Conservation (phyloP, 2,329 filamentous ascomycete genomes). For the Aureobasidium sp. region DNA sequence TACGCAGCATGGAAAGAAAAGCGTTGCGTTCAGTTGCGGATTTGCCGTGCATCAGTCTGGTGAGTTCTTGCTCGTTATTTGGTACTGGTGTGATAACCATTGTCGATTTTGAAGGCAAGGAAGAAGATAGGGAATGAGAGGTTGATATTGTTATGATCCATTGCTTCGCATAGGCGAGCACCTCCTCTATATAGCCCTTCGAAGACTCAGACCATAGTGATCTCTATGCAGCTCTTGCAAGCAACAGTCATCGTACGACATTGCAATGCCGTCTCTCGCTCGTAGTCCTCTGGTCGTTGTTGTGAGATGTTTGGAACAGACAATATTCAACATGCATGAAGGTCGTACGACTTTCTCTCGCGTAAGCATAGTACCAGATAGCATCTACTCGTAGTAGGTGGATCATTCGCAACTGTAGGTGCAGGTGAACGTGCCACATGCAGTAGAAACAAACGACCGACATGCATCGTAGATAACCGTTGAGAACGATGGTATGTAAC, state of each 20-base stretch:
- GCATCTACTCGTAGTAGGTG: too few species aligned
- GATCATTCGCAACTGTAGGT: too few species aligned
- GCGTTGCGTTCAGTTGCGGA: constrained; percentile 68
- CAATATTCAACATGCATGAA: neutral
- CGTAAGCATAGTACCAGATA: too few species aligned
- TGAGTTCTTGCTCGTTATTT: neutral
- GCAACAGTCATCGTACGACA: neutral
- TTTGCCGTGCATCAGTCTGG: constrained; percentile 62
- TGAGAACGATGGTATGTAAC: neutral
- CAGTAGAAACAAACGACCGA: neutral
- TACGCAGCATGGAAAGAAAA: constrained; percentile 78
- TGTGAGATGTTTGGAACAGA: neutral
- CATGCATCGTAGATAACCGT: neutral
- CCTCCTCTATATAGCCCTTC: neutral
- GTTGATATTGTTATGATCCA: neutral
- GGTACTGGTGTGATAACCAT: neutral
- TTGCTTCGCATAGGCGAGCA: too few species aligned
- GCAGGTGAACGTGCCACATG: neutral
- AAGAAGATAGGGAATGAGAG: neutral
- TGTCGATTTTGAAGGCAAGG: neutral
- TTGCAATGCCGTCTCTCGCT: neutral
- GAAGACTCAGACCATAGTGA: neutral
- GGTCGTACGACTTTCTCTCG: neutral
- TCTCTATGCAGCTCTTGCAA: neutral
- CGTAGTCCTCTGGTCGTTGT: neutral